Base-by-base conservation (phyloP, 1,284 basidiomycete species). In the Irpex sp. region DNA sequence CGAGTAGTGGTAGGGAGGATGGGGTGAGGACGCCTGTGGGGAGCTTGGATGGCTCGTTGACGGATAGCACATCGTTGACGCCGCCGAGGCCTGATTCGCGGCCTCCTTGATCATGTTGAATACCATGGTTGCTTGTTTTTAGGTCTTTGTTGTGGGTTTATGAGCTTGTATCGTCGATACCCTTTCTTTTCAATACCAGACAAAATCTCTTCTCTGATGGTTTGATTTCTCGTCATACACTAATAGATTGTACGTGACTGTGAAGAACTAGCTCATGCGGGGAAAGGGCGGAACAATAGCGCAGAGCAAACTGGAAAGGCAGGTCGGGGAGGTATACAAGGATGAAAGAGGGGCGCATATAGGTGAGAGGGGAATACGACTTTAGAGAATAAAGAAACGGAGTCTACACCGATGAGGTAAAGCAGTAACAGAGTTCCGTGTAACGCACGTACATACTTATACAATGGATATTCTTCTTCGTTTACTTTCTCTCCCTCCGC, bases 41-140 rank as follows among this genome's bases (percentile, higher is more conserved):
- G 7, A 62, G 60, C 35, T 55, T 59, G 8, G 36, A 58, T 35
- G 59, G 59, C 23, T 51, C 58, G 47, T 4, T 35, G 54, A 53
- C 59, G 19, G 58, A 61, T 39, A 21, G 39, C 16, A 42, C 16
- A 7, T 42, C 39, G 39, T 42, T 62, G 60, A 64, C 64, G 18
- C 64, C 64, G 12, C 64, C 61, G 14, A 51, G 64, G 42, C 64
- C 61, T 21, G 61, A 65, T 19, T 61, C 60, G 37, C 51, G 59
- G 35, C 61, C 64, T 8, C 64, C 59, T 21, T 63, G 52, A 51
- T 16, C 9, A 36, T 37, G 56, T 55, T 35, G 14, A 23, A 49
- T n/a, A 12, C 8, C 10, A 16, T 55, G 19, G 28, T 55, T 35
- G 23, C 16, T n/a, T 9, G 39, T 42, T n/a, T 42, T 10, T 42